Conservation (phyloP, 306 rosid genomes). For the Pyrus bretschneideri region DNA sequence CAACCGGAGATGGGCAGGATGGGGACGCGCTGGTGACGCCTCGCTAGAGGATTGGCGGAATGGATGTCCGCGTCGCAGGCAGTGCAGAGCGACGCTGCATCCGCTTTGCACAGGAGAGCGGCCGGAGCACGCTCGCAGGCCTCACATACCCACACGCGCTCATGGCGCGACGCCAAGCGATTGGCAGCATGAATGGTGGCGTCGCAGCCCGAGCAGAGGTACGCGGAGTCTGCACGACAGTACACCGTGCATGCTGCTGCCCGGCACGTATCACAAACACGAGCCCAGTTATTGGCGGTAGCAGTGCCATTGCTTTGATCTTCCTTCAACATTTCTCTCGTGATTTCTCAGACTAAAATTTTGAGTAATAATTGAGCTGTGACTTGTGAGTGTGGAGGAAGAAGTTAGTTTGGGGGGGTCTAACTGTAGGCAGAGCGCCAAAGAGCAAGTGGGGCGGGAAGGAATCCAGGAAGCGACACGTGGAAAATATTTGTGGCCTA, state of each 20-base stretch:
- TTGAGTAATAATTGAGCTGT: not conserved
- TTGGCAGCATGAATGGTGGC: constrained; percentile 51
- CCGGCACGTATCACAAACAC: constrained; percentile 62
- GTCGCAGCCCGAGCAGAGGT: constrained; percentile 57
- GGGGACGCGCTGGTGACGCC: constrained; percentile 93
- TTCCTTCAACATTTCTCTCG: constrained; percentile 34
- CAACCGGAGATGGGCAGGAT: constrained; percentile 45
- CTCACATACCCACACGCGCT: constrained; percentile 84
- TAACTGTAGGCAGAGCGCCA: not conserved
- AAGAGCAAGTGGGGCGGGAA: constrained; percentile 12
- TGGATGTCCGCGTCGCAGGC: constrained; percentile 84
- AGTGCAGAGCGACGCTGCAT: constrained; percentile 77
- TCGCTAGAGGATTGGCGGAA: constrained; percentile 83
- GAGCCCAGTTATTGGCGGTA: constrained; percentile 33
- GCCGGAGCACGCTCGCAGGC: constrained; percentile 89
- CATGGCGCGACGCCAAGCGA: constrained; percentile 51
- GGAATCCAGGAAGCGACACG: constrained; percentile 51
- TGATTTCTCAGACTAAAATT: not conserved
- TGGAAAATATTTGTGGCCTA: constrained; percentile 45
- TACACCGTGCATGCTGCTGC: constrained; percentile 47
- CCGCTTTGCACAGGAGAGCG: constrained; percentile 77
- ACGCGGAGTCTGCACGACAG: constrained; percentile 61
- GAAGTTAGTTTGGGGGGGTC: not conserved
- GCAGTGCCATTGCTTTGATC: constrained; percentile 8
- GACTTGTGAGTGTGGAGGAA: not conserved